Evolutionary conservation across 2,329 filamentous ascomycete species (phyloP), one percentile per base, ranked within the genome.

Genomic region (Trichoderma sp.): DNA sequence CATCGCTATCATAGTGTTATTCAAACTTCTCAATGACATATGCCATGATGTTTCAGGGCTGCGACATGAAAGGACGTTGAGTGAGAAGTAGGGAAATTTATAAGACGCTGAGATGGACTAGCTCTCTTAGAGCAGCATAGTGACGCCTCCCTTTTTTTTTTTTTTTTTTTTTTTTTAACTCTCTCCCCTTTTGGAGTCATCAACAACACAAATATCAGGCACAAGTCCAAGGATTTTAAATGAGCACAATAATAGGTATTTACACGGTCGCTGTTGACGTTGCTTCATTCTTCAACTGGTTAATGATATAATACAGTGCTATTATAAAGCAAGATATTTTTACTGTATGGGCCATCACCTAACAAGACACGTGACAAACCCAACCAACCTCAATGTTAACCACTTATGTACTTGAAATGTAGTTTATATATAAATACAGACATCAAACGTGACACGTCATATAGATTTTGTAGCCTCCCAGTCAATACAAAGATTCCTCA

Each of bases 1-100:
- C 73, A 76, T 75, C 71, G 63, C 74, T 49, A 76, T 75, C 71
- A 69, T 75, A 49, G n/a, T 49, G 68, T 69, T 60, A 24, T 46
- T 30, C 18, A 24, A 16, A 30, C 5, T 59, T 30, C 46, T 39
- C 8, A 30, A 26, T 30, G 18, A 30, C 30, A 65, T 24, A n/a
- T 16, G 30, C 13, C 16, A 8, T 49, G 34, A 52, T n/a, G 24
- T 16, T 59, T 69, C 60, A 30, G n/a, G 14, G 21, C 37, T 28
- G 3, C 52, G 39, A 68, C 51, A 18, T 67, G 59, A 58, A 66
- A 51, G 30, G 7, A 37, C 32, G 10, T 52, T 37, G 28, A 39
- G 18, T 58, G 21, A 11, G 39, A 54, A 5, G 4, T 5, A 58
- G 18, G 18, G 5, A 46, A 49, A 37, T 6, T 66, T 28, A 49